Evolutionary conservation across 2,329 filamentous ascomycete species (phyloP).

Genomic region (Coniochaeta sp.): DNA sequence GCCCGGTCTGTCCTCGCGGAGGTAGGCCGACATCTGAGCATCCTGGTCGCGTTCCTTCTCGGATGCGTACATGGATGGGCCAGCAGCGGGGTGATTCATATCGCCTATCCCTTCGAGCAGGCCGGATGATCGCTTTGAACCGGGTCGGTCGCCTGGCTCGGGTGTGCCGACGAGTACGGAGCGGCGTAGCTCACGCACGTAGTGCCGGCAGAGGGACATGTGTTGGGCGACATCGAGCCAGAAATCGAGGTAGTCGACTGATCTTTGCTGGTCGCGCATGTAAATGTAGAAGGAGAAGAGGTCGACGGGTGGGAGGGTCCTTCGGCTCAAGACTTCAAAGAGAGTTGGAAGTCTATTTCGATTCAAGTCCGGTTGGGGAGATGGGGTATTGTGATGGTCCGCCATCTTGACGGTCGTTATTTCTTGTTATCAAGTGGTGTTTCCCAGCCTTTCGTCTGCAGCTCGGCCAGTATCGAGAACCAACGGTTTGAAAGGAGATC

Average conservation of each 20-base stretch:
- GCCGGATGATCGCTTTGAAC: conserved; percentile 78
- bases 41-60: conserved; percentile 74
- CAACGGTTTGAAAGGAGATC: not conserved
- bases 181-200: conserved; percentile 87
- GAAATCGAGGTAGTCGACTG: conserved; percentile 96
- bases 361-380: conserved; percentile 49
- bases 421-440: not conserved
- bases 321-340: conserved; percentile 89
- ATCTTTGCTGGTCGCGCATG: conserved; percentile 97
- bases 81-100: conserved; percentile 49
- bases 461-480: not conserved
- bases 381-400: conserved; percentile 29
- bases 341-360: conserved; percentile 88
- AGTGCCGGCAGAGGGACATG: conserved; percentile 95
- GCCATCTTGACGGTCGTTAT: conserved; percentile 21
- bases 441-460: not conserved
- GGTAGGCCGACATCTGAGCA: conserved; percentile 83
- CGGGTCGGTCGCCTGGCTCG: conserved; percentile 66
- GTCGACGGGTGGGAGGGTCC: conserved; percentile 92
- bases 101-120: conserved; percentile 69
- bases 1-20: conserved; percentile 59
- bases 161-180: conserved; percentile 91
- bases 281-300: conserved; percentile 99
- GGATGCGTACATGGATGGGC: conserved; percentile 54
- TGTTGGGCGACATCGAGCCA: conserved; percentile 99